Evolutionary conservation across 805 yeast genomes (phyloP).

Genomic region (Kluyveromyces aestuarii): DNA sequence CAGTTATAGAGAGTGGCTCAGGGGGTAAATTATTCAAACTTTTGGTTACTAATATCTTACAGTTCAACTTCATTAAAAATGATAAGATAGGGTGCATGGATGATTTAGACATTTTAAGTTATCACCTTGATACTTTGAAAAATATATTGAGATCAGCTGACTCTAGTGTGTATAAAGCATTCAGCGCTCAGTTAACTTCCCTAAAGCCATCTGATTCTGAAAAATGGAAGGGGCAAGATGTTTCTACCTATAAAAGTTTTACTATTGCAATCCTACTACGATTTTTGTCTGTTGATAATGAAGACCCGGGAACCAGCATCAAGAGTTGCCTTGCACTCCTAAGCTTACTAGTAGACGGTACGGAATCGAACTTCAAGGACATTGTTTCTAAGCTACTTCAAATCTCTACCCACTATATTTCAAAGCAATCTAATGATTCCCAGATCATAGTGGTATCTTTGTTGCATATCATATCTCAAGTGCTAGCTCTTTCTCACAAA

Average conservation of each 20-base stretch:
- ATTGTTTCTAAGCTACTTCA: slow-evolving; percentile 36
- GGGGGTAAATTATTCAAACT: slow-evolving; percentile 52
- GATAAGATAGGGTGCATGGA: slow-evolving; percentile 34
- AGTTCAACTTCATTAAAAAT: slow-evolving; percentile 29
- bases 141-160: slow-evolving; percentile 42
- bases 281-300: slow-evolving; percentile 32
- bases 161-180: slow-evolving; percentile 35
- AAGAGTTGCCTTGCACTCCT: slow-evolving; percentile 37
- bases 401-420: slow-evolving; percentile 24
- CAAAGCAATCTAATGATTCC: slow-evolving; percentile 15
- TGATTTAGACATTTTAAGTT: slow-evolving; percentile 56
- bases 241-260: slow-evolving; percentile 54
- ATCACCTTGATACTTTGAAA: slow-evolving; percentile 45
- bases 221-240: slow-evolving; percentile 32
- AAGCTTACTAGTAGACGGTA: slow-evolving; percentile 44
- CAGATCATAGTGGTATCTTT: slow-evolving; percentile 27
- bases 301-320: slow-evolving; percentile 31
- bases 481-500: slow-evolving; percentile 23
- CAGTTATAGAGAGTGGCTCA: slow-evolving; percentile 41
- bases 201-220: slow-evolving; percentile 29
- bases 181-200: slow-evolving; percentile 51
- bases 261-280: slow-evolving; percentile 37
- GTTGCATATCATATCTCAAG: slow-evolving; percentile 25
- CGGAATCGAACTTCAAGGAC: slow-evolving; percentile 42
- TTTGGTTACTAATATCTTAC: slow-evolving; percentile 46